phyloP scores from a whole-genome alignment of 768 basidiomycete species.

The Coprinellus micaceus region DNA sequence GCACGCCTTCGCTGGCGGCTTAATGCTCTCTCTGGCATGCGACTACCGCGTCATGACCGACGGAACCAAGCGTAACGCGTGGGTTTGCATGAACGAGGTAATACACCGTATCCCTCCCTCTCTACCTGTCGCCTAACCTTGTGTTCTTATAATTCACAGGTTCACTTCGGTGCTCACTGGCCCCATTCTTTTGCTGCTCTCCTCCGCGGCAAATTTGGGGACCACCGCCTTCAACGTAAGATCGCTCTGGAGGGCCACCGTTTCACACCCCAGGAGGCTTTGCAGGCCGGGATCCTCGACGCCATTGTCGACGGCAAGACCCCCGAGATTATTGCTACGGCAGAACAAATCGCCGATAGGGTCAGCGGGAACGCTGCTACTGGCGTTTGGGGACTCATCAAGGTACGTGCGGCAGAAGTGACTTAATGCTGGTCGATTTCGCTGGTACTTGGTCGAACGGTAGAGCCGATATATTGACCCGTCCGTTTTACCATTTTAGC shows the following conservation, averaged over 20 bases:
- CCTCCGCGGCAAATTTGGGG: conserved; percentile 60
- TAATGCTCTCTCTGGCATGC: conserved; percentile 75
- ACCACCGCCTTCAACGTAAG: conserved; percentile 57
- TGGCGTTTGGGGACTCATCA: conserved; percentile 74
- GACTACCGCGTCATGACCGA: conserved; percentile 90
- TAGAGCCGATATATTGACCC: no score
- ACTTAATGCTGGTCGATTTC: conserved; percentile 6
- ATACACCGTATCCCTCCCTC: neutral
- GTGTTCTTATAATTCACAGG: conserved; percentile 31
- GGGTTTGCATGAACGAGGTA: conserved; percentile 93
- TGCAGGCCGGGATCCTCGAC: conserved; percentile 66
- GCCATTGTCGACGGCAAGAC: conserved; percentile 61
- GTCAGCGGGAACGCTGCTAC: conserved; percentile 47
- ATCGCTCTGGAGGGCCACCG: conserved; percentile 78
- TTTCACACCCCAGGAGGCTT: conserved; percentile 70
- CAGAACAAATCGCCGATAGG: conserved; percentile 56
- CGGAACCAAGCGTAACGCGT: conserved; percentile 71
- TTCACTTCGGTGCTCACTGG: conserved; percentile 81
- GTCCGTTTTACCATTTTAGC: conserved; percentile 32
- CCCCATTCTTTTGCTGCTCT: conserved; percentile 69
- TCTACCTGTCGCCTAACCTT: neutral
- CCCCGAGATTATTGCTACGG: conserved; percentile 55
- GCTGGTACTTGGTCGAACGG: no score
- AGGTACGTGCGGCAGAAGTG: conserved; percentile 36
- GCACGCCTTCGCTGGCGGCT: conserved; percentile 82